phyloP scores from a whole-genome alignment of 164 flowering plant genomes.

The Chimonanthus praecox region DNA sequence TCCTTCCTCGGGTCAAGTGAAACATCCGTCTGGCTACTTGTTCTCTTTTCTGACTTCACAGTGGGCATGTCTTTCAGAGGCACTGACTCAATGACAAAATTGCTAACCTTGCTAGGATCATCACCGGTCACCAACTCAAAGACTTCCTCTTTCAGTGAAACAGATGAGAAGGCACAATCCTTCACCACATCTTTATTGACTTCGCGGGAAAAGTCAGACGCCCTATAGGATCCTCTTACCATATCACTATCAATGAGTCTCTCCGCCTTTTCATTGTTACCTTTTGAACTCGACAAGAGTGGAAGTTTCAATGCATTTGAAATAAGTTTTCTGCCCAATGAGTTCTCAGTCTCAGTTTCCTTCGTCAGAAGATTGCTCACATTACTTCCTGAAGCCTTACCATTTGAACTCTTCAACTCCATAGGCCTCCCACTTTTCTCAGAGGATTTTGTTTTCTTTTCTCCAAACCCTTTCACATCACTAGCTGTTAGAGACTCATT shows the following conservation, averaged over 20 bases:
- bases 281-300: conserved; percentile 6
- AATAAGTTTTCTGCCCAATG: conserved; percentile 21
- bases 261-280: conserved; percentile 4
- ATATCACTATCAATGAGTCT: conserved; percentile 12
- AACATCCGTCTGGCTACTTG: conserved; percentile 13
- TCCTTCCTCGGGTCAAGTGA: conserved; percentile 13
- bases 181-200: conserved; percentile 14
- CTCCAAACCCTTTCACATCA: conserved; percentile 19
- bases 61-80: conserved; percentile 21
- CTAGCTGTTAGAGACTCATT: conserved; percentile 16
- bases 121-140: conserved; percentile 14
- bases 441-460: conserved; percentile 26
- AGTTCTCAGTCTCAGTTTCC: conserved; percentile 28
- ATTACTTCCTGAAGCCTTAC: conserved; percentile 12
- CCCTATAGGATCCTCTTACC: conserved; percentile 12
- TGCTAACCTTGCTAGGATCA: not conserved
- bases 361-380: conserved; percentile 16
- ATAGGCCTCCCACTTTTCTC: conserved; percentile 18
- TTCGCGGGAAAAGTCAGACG: conserved; percentile 16
- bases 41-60: conserved; percentile 12
- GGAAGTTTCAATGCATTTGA: conserved; percentile 16
- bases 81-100: not conserved
- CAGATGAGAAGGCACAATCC: conserved; percentile 17
- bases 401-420: conserved; percentile 19
- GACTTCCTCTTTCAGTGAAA: conserved; percentile 21